Evolutionary conservation across 495 filamentous ascomycete genomes (phyloP), one percentile per base, ranked within the genome.

Genomic region (Tuber magnatum): DNA sequence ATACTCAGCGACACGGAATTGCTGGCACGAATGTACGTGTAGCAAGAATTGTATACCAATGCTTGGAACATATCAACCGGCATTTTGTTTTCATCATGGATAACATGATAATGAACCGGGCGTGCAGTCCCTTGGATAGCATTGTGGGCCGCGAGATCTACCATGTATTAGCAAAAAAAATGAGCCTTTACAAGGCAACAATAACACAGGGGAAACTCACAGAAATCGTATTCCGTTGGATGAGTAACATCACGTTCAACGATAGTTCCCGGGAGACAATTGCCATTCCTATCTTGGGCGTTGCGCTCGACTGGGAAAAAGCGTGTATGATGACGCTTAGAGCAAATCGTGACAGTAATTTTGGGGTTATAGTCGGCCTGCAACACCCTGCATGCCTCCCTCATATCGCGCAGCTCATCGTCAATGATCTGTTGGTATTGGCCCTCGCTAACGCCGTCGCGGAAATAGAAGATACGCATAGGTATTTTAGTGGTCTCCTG

Each of bases 291-390:
- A 78, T 97, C 93, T 32, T 80, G 84, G 20, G 85, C 80, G 1
- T 69, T 69, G 18, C 82, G 85, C 71, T 88, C 86, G 69, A 87
- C 85, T 0, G 95, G 94, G 85, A 97, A 97, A 82, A 96, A 94
- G 40, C 95, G 92, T 73, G 96, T 88, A 78, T 98, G 94, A 77
- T 99, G 95, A 18, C 95, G 92, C 87, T 99, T 98, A 48, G 91
- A 92, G 18, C 91, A 92, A 40, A 97, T 87, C 42, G 94, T 87
- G n/a, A 96, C 92, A 0, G 92, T 92, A 73, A 94, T 88, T 78
- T 90, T 91, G 4, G 88, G 87, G 32, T 87, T 73, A 40, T 80
- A 10, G 69, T 70, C 24, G 22, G 70, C 40, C 73, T 81, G 38
- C 69, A 81, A 16, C 14, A 65, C 69, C 83, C 81, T 78, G 83